Evolutionary conservation across 179 eudicot species (phyloP).

Genomic region (Vitellaria paradoxa): DNA sequence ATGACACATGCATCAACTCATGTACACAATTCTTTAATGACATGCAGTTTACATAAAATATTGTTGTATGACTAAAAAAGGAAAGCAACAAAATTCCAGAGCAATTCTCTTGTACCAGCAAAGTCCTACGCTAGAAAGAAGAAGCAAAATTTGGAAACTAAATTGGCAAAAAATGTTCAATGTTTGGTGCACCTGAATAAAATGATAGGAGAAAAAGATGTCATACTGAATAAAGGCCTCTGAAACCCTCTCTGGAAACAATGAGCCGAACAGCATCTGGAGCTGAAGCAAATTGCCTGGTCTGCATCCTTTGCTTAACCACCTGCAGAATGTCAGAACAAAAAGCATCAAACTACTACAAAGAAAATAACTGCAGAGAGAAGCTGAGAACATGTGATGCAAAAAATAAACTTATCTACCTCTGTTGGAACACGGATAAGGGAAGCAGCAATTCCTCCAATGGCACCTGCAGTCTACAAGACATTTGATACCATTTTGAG

Average conservation of each 20-base stretch:
- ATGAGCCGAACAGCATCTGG: constrained; percentile 86
- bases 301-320: constrained; percentile 97
- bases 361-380: constrained; percentile 4
- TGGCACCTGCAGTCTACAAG: constrained; percentile 83
- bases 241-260: constrained; percentile 80
- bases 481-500: constrained; percentile 19
- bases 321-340: constrained; percentile 46
- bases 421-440: constrained; percentile 93
- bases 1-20: not conserved
- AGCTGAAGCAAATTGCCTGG: constrained; percentile 83
- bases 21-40: not conserved
- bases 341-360: not conserved
- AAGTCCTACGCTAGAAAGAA: not conserved
- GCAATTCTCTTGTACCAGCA: not conserved
- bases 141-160: not conserved
- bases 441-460: constrained; percentile 94
- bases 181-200: not conserved
- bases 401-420: constrained; percentile 34
- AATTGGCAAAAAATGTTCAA: not conserved
- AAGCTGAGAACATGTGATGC: constrained; percentile 5
- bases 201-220: constrained; percentile 21
- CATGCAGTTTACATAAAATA: not conserved
- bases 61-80: not conserved
- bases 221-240: constrained; percentile 94
- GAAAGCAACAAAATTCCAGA: not conserved